A percentile compares a stretch with the other conserved stretches of the same genome.
Conservation (phyloP, 805 yeast species). For the Kodamaea kaohsiungensis region DNA sequence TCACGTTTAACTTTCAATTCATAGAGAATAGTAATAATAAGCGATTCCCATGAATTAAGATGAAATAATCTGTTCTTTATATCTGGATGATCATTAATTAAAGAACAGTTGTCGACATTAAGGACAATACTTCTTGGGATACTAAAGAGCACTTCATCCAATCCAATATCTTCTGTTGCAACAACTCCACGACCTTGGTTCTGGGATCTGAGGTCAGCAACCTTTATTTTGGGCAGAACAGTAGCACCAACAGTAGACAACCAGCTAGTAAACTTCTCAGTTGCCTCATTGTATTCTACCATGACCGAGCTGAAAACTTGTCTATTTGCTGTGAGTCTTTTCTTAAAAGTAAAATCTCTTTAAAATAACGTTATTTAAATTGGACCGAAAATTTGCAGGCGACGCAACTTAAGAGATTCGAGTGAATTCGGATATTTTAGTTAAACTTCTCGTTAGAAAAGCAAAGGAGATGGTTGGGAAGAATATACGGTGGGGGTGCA, state of each 20-base stretch:
- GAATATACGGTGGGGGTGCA: no score
- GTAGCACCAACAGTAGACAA: conserved; percentile 33
- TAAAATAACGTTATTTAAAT: no score
- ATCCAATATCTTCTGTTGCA: conserved; percentile 59
- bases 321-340: not conserved
- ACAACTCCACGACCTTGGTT: conserved; percentile 79
- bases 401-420: no score
- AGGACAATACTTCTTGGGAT: conserved; percentile 63
- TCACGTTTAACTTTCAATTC: conserved; percentile 50
- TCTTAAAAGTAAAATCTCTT: no score
- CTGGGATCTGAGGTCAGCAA: conserved; percentile 58
- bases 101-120: conserved; percentile 57
- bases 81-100: conserved; percentile 35
- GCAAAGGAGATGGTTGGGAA: no score
- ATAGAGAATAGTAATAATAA: conserved; percentile 66
- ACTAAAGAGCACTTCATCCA: conserved; percentile 66
- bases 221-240: conserved; percentile 56
- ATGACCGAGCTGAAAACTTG: not conserved
- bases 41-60: conserved; percentile 73
- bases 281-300: conserved; percentile 11
- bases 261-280: conserved; percentile 30
- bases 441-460: no score
- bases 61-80: conserved; percentile 35
- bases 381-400: no score
- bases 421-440: no score